These are phyloP conservation scores for Camptophora hylomeconis DNA, from an alignment of 2,329 filamentous ascomycete genomes.

Conservation along the genomic window DNA sequence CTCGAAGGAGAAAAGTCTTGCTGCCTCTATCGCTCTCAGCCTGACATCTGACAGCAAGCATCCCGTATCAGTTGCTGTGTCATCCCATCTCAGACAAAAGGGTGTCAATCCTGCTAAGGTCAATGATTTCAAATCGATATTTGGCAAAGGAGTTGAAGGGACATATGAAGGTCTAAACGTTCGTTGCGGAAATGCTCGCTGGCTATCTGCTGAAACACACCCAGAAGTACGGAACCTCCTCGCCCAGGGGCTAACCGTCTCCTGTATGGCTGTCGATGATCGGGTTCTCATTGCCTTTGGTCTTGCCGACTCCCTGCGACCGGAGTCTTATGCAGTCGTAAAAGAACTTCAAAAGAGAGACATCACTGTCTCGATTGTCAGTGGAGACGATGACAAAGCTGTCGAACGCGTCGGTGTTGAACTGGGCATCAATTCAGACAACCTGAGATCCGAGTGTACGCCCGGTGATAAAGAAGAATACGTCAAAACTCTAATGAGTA, in stretches of 20 bases:
- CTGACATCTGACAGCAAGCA: slow-evolving; percentile 28
- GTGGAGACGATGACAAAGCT: slow-evolving; percentile 40
- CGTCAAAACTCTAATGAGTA: slow-evolving; percentile 29
- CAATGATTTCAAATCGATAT: slow-evolving; percentile 16
- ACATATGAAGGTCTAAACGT: slow-evolving; percentile 7
- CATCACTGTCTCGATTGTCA: slow-evolving; percentile 43
- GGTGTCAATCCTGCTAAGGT: slow-evolving; percentile 11
- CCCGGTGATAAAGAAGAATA: slow-evolving; percentile 44
- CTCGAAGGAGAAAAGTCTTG: not conserved
- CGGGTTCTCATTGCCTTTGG: slow-evolving; percentile 36
- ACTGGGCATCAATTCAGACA: slow-evolving; percentile 26
- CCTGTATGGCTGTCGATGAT: slow-evolving; percentile 42
- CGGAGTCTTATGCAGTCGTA: slow-evolving; percentile 39
- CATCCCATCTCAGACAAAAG: slow-evolving; percentile 25
- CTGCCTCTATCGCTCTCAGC: not conserved
- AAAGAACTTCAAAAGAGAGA: slow-evolving; percentile 34
- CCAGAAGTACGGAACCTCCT: slow-evolving; percentile 23
- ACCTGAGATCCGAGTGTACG: slow-evolving; percentile 33
- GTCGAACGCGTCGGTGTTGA: no score
- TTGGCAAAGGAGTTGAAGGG: slow-evolving; percentile 19
- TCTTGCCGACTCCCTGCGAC: slow-evolving; percentile 34
- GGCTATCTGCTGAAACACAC: slow-evolving; percentile 24
- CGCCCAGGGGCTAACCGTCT: slow-evolving; percentile 35
- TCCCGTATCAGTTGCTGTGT: slow-evolving; percentile 39
- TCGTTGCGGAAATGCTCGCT: slow-evolving; percentile 18